These are phyloP conservation scores for Russula sp. DNA, from an alignment of 768 basidiomycete genomes.

Conservation along the genomic window DNA sequence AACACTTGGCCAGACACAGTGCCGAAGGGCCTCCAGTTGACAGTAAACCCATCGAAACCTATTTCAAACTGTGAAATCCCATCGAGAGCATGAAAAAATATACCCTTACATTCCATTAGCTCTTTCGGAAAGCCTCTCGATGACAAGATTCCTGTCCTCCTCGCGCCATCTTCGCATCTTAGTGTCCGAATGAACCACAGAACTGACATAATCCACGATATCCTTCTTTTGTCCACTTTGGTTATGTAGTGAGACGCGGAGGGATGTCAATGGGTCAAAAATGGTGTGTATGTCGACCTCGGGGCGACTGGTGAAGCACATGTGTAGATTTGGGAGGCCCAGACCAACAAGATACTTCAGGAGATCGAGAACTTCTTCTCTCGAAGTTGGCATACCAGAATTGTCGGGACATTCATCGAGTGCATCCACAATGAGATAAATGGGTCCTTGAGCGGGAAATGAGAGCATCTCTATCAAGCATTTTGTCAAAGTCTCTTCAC, in stretches of 20 bases:
- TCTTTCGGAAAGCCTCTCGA: too few species aligned
- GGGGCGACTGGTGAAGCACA: not conserved
- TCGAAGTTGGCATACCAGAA: not conserved
- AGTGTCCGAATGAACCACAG: too few species aligned
- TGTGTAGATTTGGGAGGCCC: not conserved
- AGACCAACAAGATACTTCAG: not conserved
- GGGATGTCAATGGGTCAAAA: not conserved
- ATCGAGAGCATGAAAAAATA: too few species aligned
- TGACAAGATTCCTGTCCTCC: too few species aligned
- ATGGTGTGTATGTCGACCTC: not conserved
- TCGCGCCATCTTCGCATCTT: too few species aligned
- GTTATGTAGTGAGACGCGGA: not conserved
- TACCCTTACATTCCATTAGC: too few species aligned
- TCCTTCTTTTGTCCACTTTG: conserved; percentile 2
- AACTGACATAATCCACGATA: not conserved
- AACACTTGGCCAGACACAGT: too few species aligned
- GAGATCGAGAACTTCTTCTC: not conserved
- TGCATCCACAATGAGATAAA: not conserved
- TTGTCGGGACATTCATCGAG: not conserved
- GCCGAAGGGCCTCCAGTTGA: too few species aligned
- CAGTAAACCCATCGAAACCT: too few species aligned
- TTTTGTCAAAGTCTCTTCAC: not conserved
- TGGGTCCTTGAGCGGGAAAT: not conserved
- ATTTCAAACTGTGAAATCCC: too few species aligned
- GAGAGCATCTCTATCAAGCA: not conserved